Evolutionary conservation across 2,329 filamentous ascomycete genomes (phyloP).

Genomic region (Pseudogymnoascus sp.): DNA sequence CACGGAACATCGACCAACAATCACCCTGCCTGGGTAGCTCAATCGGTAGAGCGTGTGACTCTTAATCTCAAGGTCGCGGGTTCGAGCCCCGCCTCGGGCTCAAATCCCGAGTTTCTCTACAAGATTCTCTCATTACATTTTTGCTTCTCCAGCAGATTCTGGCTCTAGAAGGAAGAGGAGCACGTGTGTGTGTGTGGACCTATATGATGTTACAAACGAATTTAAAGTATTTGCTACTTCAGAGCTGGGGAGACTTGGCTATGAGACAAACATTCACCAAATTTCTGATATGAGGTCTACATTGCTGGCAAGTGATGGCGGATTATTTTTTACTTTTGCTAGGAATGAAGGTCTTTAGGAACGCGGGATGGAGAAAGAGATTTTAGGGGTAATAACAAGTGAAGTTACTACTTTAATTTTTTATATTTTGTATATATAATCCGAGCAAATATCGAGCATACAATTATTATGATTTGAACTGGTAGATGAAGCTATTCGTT

Average conservation of each 20-base stretch:
- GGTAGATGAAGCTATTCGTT: not conserved
- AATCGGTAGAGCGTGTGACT: constrained; percentile 71
- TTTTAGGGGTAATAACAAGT: not conserved
- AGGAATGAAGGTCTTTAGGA: not conserved
- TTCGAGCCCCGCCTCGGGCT: constrained; percentile 9
- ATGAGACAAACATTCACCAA: constrained; percentile 98
- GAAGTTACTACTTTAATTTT: not conserved
- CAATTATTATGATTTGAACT: not conserved
- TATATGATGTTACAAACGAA: constrained; percentile 49
- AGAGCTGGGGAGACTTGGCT: constrained; percentile 75
- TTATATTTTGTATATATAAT: not conserved
- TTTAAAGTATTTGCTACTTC: constrained; percentile 99
- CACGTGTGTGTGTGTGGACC: not conserved
- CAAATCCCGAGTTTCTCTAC: constrained; percentile 8
- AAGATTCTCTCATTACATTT: constrained; percentile 2
- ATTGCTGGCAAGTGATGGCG: constrained; percentile 3
- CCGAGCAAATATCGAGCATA: not conserved
- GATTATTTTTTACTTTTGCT: constrained; percentile 13
- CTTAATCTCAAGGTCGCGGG: constrained; percentile 23
- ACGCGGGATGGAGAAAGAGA: constrained; percentile 11
- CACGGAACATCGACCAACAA: not conserved
- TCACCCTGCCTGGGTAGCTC: constrained; percentile 41
- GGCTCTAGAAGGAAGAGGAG: not conserved
- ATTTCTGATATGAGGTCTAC: constrained; percentile 58
- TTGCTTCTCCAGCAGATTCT: not conserved